Evolutionary conservation across 2,329 filamentous ascomycete species (phyloP).

Genomic region (Allantophomopsis lycopodina): DNA sequence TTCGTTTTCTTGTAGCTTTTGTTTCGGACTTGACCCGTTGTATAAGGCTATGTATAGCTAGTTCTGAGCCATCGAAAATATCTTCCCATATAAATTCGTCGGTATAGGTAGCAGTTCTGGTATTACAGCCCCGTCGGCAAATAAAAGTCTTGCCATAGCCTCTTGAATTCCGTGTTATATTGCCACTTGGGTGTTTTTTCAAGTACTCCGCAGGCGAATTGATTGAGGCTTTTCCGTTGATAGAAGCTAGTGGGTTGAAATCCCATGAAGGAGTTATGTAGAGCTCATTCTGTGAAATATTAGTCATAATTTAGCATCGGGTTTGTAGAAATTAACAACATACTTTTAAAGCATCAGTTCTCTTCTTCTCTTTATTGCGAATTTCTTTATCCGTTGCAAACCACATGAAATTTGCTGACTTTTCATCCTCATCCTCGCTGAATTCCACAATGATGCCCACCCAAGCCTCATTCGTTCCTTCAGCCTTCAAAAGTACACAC

Average conservation of each 20-base stretch:
- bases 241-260: slow-evolving; percentile 71
- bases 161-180: slow-evolving; percentile 55
- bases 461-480: slow-evolving; percentile 80
- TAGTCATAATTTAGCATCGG: neutral
- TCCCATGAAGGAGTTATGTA: slow-evolving; percentile 86
- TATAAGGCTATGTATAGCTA: slow-evolving; percentile 10
- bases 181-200: slow-evolving; percentile 58
- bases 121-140: slow-evolving; percentile 81
- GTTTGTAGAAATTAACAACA: slow-evolving; percentile 7
- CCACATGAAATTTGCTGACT: slow-evolving; percentile 87
- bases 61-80: slow-evolving; percentile 37
- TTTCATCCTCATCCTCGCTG: slow-evolving; percentile 59
- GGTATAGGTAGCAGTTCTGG: slow-evolving; percentile 79
- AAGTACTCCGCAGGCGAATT: slow-evolving; percentile 60
- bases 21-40: slow-evolving; percentile 50
- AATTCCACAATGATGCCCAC: slow-evolving; percentile 83
- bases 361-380: slow-evolving; percentile 68
- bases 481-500: slow-evolving; percentile 73
- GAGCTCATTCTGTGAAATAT: slow-evolving; percentile 52
- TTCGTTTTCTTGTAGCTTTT: slow-evolving; percentile 43
- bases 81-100: slow-evolving; percentile 90
- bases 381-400: slow-evolving; percentile 89
- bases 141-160: slow-evolving; percentile 80
- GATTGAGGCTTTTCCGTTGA: slow-evolving; percentile 78
- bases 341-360: slow-evolving; percentile 63